A percentile compares a stretch with the other conserved stretches of the same genome.
Conservation (phyloP, 2,329 filamentous ascomycete species). For the Metarhizium sp. region DNA sequence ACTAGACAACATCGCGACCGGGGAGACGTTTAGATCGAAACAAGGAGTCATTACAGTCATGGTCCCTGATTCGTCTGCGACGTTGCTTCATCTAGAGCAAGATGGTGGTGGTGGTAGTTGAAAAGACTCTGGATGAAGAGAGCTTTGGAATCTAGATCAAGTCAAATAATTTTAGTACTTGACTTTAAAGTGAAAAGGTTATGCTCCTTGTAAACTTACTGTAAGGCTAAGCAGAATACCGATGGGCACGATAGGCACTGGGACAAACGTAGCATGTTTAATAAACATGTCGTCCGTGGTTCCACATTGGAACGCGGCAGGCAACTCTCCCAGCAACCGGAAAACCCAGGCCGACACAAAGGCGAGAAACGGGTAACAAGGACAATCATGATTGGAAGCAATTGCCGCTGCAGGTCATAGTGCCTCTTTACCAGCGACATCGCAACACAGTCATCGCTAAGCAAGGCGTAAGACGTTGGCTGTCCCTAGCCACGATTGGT, state of each 20-base stretch:
- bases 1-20: slow-evolving; percentile 44
- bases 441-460: neutral
- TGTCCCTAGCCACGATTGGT: neutral
- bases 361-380: neutral
- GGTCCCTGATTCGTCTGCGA: slow-evolving; percentile 35
- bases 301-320: neutral
- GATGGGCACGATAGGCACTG: too few species aligned
- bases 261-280: too few species aligned
- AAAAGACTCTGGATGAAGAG: too few species aligned
- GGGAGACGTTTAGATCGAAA: slow-evolving; percentile 29
- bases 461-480: neutral
- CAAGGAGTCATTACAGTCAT: slow-evolving; percentile 26
- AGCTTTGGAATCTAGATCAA: too few species aligned
- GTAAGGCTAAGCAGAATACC: too few species aligned
- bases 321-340: neutral
- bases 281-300: neutral
- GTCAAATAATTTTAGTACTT: too few species aligned
- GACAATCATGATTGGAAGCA: too few species aligned
- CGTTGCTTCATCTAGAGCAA: slow-evolving; percentile 17
- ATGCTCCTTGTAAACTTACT: too few species aligned
- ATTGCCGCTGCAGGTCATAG: neutral
- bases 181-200: too few species aligned
- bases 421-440: neutral
- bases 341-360: neutral
- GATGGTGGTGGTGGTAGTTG: neutral